A percentile compares a stretch with the other conserved stretches of the same genome.
These are phyloP conservation scores for Thermochaetoides dissita DNA, from an alignment of 2,329 filamentous ascomycete genomes.

Conservation along the genomic window DNA sequence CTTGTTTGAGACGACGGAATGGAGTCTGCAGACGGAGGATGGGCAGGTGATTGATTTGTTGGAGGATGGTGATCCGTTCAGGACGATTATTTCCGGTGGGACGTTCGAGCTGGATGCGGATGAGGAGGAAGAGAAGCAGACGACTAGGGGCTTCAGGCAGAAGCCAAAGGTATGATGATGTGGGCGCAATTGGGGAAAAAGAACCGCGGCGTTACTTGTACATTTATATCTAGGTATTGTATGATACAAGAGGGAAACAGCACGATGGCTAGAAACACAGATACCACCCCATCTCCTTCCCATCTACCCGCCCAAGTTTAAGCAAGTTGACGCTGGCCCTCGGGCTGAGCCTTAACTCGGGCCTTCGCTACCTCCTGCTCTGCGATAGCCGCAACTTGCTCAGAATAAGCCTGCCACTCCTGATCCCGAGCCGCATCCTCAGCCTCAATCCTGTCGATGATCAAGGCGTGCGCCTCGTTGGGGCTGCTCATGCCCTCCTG, in stretches of 20 bases:
- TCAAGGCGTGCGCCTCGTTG: too few relatives aligned
- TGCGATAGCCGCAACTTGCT: constrained; percentile 1
- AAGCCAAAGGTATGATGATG: constrained; percentile 20
- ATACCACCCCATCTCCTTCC: constrained; percentile 5
- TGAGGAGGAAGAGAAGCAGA: constrained; percentile 11
- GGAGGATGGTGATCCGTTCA: constrained; percentile 57
- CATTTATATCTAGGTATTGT: constrained; percentile 3
- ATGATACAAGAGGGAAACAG: constrained; percentile 9
- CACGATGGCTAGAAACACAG: constrained; percentile 8
- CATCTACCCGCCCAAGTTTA: not conserved
- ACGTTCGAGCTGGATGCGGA: constrained; percentile 12
- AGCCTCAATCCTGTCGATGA: not conserved
- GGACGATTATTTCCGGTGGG: constrained; percentile 29
- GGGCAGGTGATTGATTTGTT: constrained; percentile 56
- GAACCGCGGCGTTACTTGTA: not conserved
- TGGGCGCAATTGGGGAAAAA: too few relatives aligned
- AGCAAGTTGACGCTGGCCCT: too few relatives aligned
- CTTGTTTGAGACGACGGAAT: constrained; percentile 76
- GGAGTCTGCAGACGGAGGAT: constrained; percentile 62
- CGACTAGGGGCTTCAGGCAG: constrained; percentile 38
- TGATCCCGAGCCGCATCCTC: constrained; percentile 10
- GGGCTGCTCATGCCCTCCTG: constrained; percentile 9
- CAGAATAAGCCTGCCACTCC: too few relatives aligned
- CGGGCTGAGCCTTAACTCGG: not conserved
- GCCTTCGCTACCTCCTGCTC: constrained; percentile 11